Percentiles rank a stretch among this genome's conserved stretches.
Evolutionary conservation across 768 basidiomycete species (phyloP).

Genomic region (Hortiboletus flavorubellus): DNA sequence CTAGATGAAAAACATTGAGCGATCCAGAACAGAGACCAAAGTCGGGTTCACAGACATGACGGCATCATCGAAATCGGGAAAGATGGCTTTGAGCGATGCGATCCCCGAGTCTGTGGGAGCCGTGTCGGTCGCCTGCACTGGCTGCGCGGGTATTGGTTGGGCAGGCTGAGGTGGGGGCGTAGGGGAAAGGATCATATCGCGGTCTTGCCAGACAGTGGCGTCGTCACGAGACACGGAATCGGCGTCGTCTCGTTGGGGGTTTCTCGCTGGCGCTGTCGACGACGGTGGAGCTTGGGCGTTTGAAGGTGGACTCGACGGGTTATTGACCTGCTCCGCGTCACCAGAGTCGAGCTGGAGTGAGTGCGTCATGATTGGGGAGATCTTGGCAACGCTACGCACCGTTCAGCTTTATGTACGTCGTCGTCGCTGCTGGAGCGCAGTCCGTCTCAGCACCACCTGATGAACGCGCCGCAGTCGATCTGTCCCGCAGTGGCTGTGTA

Average conservation of each 20-base stretch:
- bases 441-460: background rate
- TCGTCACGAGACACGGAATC: background rate
- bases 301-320: slow-evolving; percentile 3
- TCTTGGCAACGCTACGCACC: background rate
- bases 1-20: slow-evolving; percentile 32
- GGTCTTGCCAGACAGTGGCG: background rate
- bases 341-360: background rate
- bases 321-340: slow-evolving; percentile 2
- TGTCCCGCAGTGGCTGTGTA: slow-evolving; percentile 5
- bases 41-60: slow-evolving; percentile 49
- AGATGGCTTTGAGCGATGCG: slow-evolving; percentile 59
- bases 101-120: slow-evolving; percentile 44
- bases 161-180: slow-evolving; percentile 11
- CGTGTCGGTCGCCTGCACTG: background rate
- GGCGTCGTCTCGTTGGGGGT: background rate
- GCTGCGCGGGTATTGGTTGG: background rate
- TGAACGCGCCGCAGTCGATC: background rate
- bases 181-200: slow-evolving; percentile 20
- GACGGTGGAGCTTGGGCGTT: background rate
- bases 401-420: background rate
- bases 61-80: slow-evolving; percentile 77
- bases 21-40: background rate
- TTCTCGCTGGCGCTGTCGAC: background rate
- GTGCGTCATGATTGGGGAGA: background rate
- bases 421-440: slow-evolving; percentile 5